These are phyloP conservation scores for Fusarium paranaense DNA, from an alignment of 2,329 filamentous ascomycete genomes.

Conservation along the genomic window DNA sequence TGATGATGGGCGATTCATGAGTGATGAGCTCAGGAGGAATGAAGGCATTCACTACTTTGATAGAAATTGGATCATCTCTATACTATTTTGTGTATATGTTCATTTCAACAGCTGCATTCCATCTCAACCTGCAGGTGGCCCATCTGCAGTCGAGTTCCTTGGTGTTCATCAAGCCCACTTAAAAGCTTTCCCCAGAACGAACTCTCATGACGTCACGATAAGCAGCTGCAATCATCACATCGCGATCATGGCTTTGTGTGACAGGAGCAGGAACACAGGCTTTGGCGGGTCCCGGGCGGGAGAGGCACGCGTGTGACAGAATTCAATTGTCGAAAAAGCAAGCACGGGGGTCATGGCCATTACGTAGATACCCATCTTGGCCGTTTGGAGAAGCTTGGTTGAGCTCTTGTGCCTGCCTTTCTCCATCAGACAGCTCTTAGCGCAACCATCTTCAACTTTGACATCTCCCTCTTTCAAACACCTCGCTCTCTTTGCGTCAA, in stretches of 20 bases:
- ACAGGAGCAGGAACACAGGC: conserved; percentile 20
- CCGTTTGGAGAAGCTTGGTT: conserved; percentile 15
- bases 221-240: conserved; percentile 20
- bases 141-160: not conserved
- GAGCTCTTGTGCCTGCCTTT: conserved; percentile 20
- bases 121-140: not conserved
- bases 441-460: not conserved
- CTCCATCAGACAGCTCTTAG: conserved; percentile 10
- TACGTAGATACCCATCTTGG: conserved; percentile 35
- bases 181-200: conserved; percentile 9
- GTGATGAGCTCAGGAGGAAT: not conserved
- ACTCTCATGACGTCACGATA: conserved; percentile 43
- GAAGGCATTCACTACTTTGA: not conserved
- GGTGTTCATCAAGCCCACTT: not conserved
- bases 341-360: conserved; percentile 10
- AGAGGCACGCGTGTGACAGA: conserved; percentile 16
- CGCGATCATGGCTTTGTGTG: conserved; percentile 41
- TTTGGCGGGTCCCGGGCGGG: conserved; percentile 9
- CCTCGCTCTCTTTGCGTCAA: not conserved
- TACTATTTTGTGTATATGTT: not conserved
- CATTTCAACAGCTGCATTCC: not conserved
- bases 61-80: not conserved
- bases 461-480: not conserved
- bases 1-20: not conserved
- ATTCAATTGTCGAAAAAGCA: conserved; percentile 15